phyloP scores from a whole-genome alignment of 2,329 filamentous ascomycete species.

The Lasiodiplodia citricola region DNA sequence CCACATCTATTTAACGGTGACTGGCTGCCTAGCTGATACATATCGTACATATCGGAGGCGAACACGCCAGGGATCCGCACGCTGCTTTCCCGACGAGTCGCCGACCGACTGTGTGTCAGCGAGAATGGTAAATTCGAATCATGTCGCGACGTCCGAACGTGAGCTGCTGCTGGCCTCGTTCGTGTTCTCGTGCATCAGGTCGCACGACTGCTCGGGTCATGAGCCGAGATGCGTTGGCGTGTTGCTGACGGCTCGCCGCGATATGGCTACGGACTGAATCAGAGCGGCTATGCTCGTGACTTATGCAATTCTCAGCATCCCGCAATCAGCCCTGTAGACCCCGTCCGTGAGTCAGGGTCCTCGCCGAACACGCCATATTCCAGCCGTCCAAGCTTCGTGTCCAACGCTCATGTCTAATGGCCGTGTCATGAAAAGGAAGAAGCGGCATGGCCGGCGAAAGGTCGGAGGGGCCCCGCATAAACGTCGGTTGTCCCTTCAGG shows the following conservation, averaged over 20 bases:
- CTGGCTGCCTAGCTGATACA: neutral
- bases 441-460: neutral
- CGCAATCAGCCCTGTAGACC: no score
- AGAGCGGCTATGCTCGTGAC: neutral
- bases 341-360: no score
- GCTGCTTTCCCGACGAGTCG: neutral
- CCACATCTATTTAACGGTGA: neutral
- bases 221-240: neutral
- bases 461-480: neutral
- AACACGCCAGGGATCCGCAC: neutral
- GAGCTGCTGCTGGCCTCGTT: neutral
- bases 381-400: neutral
- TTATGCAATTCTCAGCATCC: no score
- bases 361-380: neutral
- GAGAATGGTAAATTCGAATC: slow-evolving; percentile 1
- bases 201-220: neutral
- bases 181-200: neutral
- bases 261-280: neutral
- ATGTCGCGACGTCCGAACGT: slow-evolving; percentile 6
- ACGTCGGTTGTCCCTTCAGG: neutral
- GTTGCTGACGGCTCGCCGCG: no score
- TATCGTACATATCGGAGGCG: neutral
- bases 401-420: neutral
- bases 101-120: neutral
- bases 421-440: neutral